Evolutionary conservation across 176 grass and related monocot genomes (phyloP).

Genomic region (Luzula sylvatica): DNA sequence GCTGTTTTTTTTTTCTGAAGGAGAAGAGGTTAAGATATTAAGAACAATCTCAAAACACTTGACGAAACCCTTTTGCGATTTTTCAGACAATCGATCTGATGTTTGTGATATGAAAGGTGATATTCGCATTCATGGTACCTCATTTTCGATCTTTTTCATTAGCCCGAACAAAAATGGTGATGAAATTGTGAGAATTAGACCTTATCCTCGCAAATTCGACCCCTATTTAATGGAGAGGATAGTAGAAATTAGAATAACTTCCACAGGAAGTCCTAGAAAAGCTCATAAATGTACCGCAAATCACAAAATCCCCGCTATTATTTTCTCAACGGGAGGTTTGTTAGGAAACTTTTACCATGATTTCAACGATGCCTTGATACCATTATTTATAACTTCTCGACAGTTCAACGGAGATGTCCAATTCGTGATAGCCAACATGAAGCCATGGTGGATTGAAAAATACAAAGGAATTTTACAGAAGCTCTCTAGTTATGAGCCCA

Average conservation of each 20-base stretch:
- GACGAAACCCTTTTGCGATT: too few species aligned
- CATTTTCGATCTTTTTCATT: conserved; percentile 23
- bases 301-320: conserved; percentile 37
- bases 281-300: conserved; percentile 37
- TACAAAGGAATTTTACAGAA: conserved; percentile 33
- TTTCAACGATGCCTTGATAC: conserved; percentile 62
- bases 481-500: conserved; percentile 39
- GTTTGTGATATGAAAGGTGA: conserved; percentile 55
- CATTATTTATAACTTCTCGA: conserved; percentile 50
- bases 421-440: conserved; percentile 34
- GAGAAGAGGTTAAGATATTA: too few species aligned
- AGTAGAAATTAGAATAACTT: conserved; percentile 37
- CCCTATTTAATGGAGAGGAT: conserved; percentile 42
- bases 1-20: too few species aligned
- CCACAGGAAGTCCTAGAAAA: neutral
- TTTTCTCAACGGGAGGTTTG: conserved; percentile 45
- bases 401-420: conserved; percentile 62
- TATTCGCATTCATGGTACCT: conserved; percentile 40
- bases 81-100: conserved; percentile 14
- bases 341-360: conserved; percentile 61
- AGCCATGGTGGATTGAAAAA: conserved; percentile 53
- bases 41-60: too few species aligned
- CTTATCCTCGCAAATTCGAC: conserved; percentile 62
- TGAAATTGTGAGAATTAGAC: conserved; percentile 20
- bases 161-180: neutral